phyloP scores from a whole-genome alignment of 164 flowering plant species.

The Akebia trifoliata region DNA sequence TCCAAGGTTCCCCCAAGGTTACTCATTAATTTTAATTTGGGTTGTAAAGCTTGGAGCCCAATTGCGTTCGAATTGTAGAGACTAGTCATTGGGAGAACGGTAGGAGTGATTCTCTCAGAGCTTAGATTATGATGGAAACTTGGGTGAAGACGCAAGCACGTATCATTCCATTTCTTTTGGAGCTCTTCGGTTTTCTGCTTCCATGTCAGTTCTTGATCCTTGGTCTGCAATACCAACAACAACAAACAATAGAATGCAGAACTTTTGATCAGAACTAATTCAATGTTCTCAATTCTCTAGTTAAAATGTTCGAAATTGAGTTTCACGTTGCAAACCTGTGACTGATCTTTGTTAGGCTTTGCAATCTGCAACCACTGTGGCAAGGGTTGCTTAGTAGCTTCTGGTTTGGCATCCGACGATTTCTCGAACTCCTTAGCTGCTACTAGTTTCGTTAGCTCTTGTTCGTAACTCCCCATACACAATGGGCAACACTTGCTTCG shows the following conservation, averaged over 20 bases:
- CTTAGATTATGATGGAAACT: slow-evolving; percentile 38
- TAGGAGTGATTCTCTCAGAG: slow-evolving; percentile 31
- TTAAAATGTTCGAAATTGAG: neutral
- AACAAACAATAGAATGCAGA: too few species aligned
- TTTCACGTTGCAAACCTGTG: slow-evolving; percentile 32
- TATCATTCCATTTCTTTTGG: slow-evolving; percentile 75
- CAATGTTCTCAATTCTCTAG: neutral
- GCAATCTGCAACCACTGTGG: slow-evolving; percentile 91
- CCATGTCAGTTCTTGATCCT: slow-evolving; percentile 43
- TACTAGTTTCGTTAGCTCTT: slow-evolving; percentile 52
- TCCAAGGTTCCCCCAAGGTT: too few species aligned
- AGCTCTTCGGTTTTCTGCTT: slow-evolving; percentile 64
- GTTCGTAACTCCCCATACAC: slow-evolving; percentile 60
- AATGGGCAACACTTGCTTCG: slow-evolving; percentile 55
- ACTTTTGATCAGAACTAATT: neutral
- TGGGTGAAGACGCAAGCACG: slow-evolving; percentile 67
- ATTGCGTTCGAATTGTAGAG: slow-evolving; percentile 39
- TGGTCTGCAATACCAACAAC: slow-evolving; percentile 28
- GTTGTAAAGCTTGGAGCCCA: slow-evolving; percentile 36
- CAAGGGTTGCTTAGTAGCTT: slow-evolving; percentile 36
- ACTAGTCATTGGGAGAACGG: slow-evolving; percentile 31
- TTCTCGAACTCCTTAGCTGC: slow-evolving; percentile 45
- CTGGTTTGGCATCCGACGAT: slow-evolving; percentile 46
- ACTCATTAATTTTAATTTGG: slow-evolving; percentile 39
- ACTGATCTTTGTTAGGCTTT: slow-evolving; percentile 35